Percentiles rank a stretch among this genome's conserved stretches.
Evolutionary conservation across 352 stramenopile genomes (phyloP).

Genomic region (Peronospora destructor): DNA sequence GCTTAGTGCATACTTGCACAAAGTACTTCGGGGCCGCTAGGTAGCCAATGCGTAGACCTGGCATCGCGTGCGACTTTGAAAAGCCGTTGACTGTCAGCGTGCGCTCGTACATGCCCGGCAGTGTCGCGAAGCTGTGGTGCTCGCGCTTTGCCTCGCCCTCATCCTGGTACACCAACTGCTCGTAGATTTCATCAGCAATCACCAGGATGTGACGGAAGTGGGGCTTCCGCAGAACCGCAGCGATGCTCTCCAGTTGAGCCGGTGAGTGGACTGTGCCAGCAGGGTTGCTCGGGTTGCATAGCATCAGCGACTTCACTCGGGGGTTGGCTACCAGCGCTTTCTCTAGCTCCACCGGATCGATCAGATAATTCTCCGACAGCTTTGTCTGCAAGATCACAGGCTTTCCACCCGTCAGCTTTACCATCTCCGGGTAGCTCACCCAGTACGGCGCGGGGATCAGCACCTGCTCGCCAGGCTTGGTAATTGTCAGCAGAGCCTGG

Average conservation of each 20-base stretch:
- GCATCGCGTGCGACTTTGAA: slow-evolving; percentile 96
- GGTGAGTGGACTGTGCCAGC: slow-evolving; percentile 79
- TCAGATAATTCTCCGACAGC: slow-evolving; percentile 86
- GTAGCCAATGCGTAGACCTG: slow-evolving; percentile 92
- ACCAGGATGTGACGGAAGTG: slow-evolving; percentile 77
- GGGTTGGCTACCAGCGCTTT: slow-evolving; percentile 59
- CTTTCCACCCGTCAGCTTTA: slow-evolving; percentile 83
- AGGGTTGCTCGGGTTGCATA: slow-evolving; percentile 96
- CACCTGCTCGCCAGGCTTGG: slow-evolving; percentile 88
- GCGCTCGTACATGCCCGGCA: slow-evolving; percentile 83
- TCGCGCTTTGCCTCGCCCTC: slow-evolving; percentile 43
- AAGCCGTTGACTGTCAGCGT: slow-evolving; percentile 95
- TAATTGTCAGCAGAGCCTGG: slow-evolving; percentile 89
- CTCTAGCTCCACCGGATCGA: slow-evolving; percentile 80
- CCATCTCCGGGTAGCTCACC: slow-evolving; percentile 96
- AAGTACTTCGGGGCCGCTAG: slow-evolving; percentile 75
- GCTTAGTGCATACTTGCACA: slow-evolving; percentile 82
- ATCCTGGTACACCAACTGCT: slow-evolving; percentile 90
- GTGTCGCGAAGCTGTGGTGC: slow-evolving; percentile 65
- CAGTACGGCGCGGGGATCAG: slow-evolving; percentile 95
- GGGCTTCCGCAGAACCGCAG: slow-evolving; percentile 48
- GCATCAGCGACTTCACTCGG: slow-evolving; percentile 86
- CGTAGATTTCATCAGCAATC: slow-evolving; percentile 94
- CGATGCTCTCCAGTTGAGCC: slow-evolving; percentile 47
- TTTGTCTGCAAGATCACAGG: slow-evolving; percentile 90